These are phyloP conservation scores for Eucalyptus caleyi DNA, from an alignment of 345 rosid species.

Conservation along the genomic window DNA sequence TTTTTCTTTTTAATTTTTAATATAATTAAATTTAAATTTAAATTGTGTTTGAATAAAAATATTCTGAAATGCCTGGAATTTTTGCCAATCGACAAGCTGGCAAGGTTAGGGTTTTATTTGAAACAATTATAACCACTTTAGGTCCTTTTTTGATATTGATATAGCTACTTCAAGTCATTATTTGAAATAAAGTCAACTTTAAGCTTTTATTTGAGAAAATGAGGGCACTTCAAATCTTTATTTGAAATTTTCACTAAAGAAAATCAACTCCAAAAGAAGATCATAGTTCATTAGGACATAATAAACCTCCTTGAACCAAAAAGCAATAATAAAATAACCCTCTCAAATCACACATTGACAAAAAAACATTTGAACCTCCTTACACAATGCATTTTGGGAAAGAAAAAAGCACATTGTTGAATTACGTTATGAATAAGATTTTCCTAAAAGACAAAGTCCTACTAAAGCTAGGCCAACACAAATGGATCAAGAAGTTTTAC, in stretches of 20 bases:
- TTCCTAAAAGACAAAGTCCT: not conserved
- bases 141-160: too few relatives aligned
- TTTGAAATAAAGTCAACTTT: too few relatives aligned
- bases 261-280: not conserved
- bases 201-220: too few relatives aligned
- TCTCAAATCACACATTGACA: not conserved
- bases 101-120: accelerated
- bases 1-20: too few relatives aligned
- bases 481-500: not conserved
- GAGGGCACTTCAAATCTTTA: too few relatives aligned
- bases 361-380: not conserved
- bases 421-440: not conserved
- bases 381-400: not conserved
- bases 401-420: not conserved
- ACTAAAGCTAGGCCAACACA: not conserved
- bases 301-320: not conserved
- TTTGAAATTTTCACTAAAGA: too few relatives aligned
- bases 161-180: too few relatives aligned
- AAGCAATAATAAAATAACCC: not conserved
- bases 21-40: too few relatives aligned
- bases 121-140: too few relatives aligned
- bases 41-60: too few relatives aligned
- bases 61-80: accelerated
- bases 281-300: accelerated
- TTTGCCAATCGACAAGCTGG: accelerated